phyloP scores from a whole-genome alignment of 768 basidiomycete genomes.

The Leccinum ochraceum region DNA sequence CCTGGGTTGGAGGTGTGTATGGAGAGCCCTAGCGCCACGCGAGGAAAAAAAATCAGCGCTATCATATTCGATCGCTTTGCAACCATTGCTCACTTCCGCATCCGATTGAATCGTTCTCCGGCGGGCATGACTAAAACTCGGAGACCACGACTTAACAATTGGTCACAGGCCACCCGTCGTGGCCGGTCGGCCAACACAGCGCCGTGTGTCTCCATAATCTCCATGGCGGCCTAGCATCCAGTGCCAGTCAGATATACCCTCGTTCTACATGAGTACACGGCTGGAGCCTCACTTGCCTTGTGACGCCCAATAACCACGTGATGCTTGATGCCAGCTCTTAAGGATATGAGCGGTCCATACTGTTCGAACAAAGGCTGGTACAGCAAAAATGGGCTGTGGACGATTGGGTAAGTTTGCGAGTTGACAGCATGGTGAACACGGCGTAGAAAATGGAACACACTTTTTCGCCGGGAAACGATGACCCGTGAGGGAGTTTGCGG shows the following conservation, averaged over 20 bases:
- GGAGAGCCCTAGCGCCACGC: conserved; percentile 43
- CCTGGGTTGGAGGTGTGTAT: conserved; percentile 53
- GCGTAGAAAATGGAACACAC: not conserved
- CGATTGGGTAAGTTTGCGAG: not conserved
- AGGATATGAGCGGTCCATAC: conserved; percentile 56
- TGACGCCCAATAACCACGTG: conserved; percentile 22
- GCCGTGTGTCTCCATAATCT: conserved; percentile 63
- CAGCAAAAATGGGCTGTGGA: conserved; percentile 6
- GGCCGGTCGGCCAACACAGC: conserved; percentile 19
- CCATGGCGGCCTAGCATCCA: conserved; percentile 46
- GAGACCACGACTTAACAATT: conserved; percentile 55
- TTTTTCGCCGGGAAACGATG: conserved; percentile 5
- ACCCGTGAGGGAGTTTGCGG: not conserved
- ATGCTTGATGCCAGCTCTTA: conserved; percentile 42
- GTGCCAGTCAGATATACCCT: not conserved
- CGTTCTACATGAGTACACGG: not conserved
- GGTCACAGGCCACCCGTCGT: conserved; percentile 50
- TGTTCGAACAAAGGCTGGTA: conserved; percentile 55
- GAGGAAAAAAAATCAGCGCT: too few species aligned
- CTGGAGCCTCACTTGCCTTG: conserved; percentile 6
- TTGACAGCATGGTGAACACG: not conserved
- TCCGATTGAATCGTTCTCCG: conserved; percentile 54
- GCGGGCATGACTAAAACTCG: conserved; percentile 47
- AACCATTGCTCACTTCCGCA: conserved; percentile 43
- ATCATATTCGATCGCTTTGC: too few species aligned